Evolutionary conservation across 139 green algal species (phyloP), one percentile per base, ranked within the genome.

Genomic region (Tetratostichococcus sp.): DNA sequence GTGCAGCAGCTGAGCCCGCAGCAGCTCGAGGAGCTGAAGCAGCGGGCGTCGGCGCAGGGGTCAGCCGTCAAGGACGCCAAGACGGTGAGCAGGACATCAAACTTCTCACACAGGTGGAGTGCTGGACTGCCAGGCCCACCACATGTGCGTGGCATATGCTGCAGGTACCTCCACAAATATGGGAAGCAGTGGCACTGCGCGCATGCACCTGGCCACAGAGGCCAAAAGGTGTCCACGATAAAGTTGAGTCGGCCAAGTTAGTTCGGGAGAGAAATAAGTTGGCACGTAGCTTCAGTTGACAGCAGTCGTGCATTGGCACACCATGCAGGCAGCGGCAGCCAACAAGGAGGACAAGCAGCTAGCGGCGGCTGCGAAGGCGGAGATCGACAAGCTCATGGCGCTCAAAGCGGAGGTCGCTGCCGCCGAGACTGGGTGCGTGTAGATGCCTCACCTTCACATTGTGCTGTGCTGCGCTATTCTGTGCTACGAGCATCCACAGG

Each of bases 11-110:
- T 66, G 71, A 39, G 31, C 31, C 34, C 81, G 8, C 85, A 81
- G 43, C 74, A 94, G 71, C 58, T 97, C 68, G 77, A 85, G 72
- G 69, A 76, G 26, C 73, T 92, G 35, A 71, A 77, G 43, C 81
- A 71, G 16, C 34, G 80, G 70, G 83, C 91, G 71, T 76, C 76
- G 22, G 75, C 68, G 33, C 83, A 95, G 81, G 90, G 81, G 5
- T 83, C 75, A 1, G 77, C 62, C 26, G 84, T 93, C 31, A 97
- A 97, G 81, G 83, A 75, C n/a, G 88, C 84, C 69, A 96, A 97
- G 84, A 78, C 81, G 67, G 88, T 90, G 70, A 79, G 84, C 32
- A 66, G 69, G 32, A 6, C 39, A 50, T 50, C 39, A 11, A 50
- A 11, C 11, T 30, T 30, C 34, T 76, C n/a, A n/a, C n/a, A n/a